Evolutionary conservation across 768 basidiomycete genomes (phyloP).

Genomic region (Tulasnella sp.): DNA sequence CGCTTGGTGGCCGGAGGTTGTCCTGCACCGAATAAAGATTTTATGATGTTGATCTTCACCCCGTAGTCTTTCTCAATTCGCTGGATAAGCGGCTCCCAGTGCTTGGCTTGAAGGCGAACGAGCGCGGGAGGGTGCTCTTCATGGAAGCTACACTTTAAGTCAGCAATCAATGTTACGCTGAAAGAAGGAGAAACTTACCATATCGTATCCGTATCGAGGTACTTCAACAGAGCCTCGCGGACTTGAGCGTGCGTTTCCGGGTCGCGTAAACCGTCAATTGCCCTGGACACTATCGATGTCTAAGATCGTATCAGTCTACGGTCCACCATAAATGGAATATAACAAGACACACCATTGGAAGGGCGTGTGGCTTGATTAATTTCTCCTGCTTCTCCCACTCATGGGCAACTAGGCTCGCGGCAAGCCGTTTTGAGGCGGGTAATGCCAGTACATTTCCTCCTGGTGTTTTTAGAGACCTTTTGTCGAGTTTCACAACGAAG

Average conservation of each 20-base stretch:
- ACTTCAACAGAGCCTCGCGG: slow-evolving; percentile 65
- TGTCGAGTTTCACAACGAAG: slow-evolving; percentile 71
- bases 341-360: slow-evolving; percentile 68
- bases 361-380: slow-evolving; percentile 79
- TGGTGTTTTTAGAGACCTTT: slow-evolving; percentile 82
- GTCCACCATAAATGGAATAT: not conserved
- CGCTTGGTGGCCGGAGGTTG: slow-evolving; percentile 68
- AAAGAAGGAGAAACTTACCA: slow-evolving; percentile 48
- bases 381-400: slow-evolving; percentile 96
- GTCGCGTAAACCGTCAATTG: slow-evolving; percentile 72
- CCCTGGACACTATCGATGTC: slow-evolving; percentile 90
- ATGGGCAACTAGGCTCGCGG: slow-evolving; percentile 81
- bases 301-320: slow-evolving; percentile 37
- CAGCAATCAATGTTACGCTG: not conserved
- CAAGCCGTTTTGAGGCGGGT: slow-evolving; percentile 63
- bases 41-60: slow-evolving; percentile 63
- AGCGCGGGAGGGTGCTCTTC: slow-evolving; percentile 71
- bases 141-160: slow-evolving; percentile 59
- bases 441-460: slow-evolving; percentile 70
- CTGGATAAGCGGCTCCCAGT: slow-evolving; percentile 84
- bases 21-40: slow-evolving; percentile 63
- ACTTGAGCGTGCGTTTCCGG: slow-evolving; percentile 57
- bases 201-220: slow-evolving; percentile 92
- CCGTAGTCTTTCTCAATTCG: slow-evolving; percentile 70
- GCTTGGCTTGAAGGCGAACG: slow-evolving; percentile 67